These are phyloP conservation scores for Monilinia fructicola DNA, from an alignment of 2,329 filamentous ascomycete species.

Conservation along the genomic window DNA sequence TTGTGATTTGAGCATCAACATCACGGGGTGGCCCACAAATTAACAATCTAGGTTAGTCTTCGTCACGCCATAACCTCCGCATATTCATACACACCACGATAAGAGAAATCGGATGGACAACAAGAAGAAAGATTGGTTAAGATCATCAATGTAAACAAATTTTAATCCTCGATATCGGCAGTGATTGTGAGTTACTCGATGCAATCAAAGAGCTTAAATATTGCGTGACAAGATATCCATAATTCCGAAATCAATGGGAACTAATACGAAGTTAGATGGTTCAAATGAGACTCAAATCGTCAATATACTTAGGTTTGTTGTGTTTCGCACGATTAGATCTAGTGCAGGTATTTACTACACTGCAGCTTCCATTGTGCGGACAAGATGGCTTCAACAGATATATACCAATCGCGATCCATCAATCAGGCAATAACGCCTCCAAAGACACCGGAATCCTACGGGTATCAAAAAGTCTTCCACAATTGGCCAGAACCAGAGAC, in stretches of 20 bases:
- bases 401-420: slow-evolving; percentile 31
- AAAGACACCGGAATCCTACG: slow-evolving; percentile 29
- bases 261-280: background rate
- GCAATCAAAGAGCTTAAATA: background rate
- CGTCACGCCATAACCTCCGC: slow-evolving; percentile 15
- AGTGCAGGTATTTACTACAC: background rate
- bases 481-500: slow-evolving; percentile 34
- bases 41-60: background rate
- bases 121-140: slow-evolving; percentile 7
- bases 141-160: background rate
- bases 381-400: slow-evolving; percentile 16
- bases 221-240: slow-evolving; percentile 18
- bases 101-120: background rate
- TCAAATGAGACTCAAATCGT: slow-evolving; percentile 7
- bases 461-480: slow-evolving; percentile 28
- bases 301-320: background rate
- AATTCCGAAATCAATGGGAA: slow-evolving; percentile 6
- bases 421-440: slow-evolving; percentile 31
- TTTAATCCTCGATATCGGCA: background rate
- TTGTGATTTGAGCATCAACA: background rate
- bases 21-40: slow-evolving; percentile 12
- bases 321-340: background rate
- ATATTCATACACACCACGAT: slow-evolving; percentile 19
- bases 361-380: background rate
- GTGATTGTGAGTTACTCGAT: slow-evolving; percentile 1